phyloP scores from a whole-genome alignment of 2,329 filamentous ascomycete species.

The Penicillium thymicola region DNA sequence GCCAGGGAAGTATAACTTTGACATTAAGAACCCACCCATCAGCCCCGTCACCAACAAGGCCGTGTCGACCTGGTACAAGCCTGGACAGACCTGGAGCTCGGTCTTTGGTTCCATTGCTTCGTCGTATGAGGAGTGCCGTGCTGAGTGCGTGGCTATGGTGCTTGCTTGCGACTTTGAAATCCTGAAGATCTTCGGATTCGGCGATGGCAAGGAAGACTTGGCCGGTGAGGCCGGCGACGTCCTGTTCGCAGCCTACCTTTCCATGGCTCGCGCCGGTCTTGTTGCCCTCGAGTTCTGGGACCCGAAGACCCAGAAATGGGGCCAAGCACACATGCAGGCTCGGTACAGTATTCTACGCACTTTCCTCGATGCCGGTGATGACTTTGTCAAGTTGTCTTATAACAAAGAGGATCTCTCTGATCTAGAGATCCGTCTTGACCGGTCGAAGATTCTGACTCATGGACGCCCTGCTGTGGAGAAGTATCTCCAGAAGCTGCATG shows the following conservation, averaged over 20 bases:
- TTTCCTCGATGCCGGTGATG: slow-evolving; percentile 79
- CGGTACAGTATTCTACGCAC: slow-evolving; percentile 75
- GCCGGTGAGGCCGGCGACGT: slow-evolving; percentile 77
- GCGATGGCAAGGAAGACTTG: slow-evolving; percentile 70
- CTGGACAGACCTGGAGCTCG: slow-evolving; percentile 89
- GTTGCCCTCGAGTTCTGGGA: slow-evolving; percentile 92
- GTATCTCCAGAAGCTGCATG: slow-evolving; percentile 85
- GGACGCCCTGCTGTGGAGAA: slow-evolving; percentile 79
- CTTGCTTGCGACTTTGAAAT: slow-evolving; percentile 85
- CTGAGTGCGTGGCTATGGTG: slow-evolving; percentile 90
- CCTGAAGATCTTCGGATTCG: slow-evolving; percentile 87
- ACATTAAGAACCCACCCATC: slow-evolving; percentile 73
- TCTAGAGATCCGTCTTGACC: slow-evolving; percentile 76
- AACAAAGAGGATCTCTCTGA: slow-evolving; percentile 73
- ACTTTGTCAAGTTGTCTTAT: slow-evolving; percentile 81
- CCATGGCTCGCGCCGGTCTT: slow-evolving; percentile 92
- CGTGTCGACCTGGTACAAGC: slow-evolving; percentile 85
- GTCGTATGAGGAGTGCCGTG: slow-evolving; percentile 90
- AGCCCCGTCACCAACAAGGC: slow-evolving; percentile 76
- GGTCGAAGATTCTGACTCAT: slow-evolving; percentile 77
- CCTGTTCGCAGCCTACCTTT: slow-evolving; percentile 81
- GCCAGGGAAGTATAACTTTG: slow-evolving; percentile 82
- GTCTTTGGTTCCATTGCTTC: slow-evolving; percentile 86
- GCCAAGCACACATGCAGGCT: slow-evolving; percentile 86
- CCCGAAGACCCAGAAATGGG: slow-evolving; percentile 85